A percentile compares a stretch with the other conserved stretches of the same genome.
Conservation (phyloP, 148 eudicot species). For the Camellia lanceoleosa region DNA sequence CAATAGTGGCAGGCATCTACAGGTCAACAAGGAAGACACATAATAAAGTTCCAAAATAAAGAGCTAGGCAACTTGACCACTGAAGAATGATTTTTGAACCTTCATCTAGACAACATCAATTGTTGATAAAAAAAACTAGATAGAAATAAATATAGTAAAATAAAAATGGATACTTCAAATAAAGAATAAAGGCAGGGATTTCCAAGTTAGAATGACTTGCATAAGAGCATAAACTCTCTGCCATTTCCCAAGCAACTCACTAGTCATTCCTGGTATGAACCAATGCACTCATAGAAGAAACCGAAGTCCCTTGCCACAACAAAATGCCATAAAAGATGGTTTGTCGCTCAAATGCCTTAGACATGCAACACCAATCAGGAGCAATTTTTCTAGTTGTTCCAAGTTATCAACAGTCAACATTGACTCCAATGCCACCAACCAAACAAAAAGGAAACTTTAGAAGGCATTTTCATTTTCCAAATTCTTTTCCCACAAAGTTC, state of each 20-base stretch:
- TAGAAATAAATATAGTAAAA: not conserved
- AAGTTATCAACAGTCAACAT: no score
- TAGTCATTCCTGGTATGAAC: not conserved
- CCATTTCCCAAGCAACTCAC: not conserved
- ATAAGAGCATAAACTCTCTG: not conserved
- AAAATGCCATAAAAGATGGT: not conserved
- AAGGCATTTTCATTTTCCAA: no score
- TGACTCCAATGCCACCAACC: no score
- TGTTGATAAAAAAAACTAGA: not conserved
- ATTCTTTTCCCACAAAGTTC: no score
- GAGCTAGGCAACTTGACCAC: not conserved
- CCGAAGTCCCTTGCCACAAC: not conserved
- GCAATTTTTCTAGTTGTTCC: no score
- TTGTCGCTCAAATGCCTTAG: not conserved
- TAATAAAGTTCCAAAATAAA: not conserved
- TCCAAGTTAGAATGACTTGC: not conserved
- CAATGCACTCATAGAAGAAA: not conserved
- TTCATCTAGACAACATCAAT: not conserved
- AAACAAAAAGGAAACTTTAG: no score
- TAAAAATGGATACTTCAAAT: not conserved
- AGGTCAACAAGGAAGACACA: slow-evolving; percentile 13
- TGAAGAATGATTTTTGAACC: not conserved
- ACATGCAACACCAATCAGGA: not conserved
- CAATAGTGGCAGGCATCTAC: slow-evolving; percentile 92
- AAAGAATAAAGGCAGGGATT: not conserved